Evolutionary conservation across 2,329 filamentous ascomycete species (phyloP).

Genomic region (Raffaelea deltoideospora): DNA sequence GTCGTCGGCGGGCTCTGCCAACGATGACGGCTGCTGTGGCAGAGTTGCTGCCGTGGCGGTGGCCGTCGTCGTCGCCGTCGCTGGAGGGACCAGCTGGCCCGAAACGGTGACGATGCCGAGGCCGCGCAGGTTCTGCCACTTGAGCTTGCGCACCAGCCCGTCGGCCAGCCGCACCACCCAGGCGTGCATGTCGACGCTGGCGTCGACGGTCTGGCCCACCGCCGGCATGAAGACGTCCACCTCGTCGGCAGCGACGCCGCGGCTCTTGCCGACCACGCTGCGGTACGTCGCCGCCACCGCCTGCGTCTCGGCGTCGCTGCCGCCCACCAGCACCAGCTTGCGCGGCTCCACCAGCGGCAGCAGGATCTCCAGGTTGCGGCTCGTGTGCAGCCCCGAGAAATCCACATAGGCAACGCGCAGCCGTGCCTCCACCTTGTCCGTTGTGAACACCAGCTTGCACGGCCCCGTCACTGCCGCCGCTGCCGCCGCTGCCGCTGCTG

Average conservation of each 20-base stretch:
- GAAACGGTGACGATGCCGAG: conserved; percentile 88
- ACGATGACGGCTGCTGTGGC: no score
- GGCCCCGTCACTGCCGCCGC: conserved; percentile 45
- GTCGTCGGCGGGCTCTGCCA: no score
- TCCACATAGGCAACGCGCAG: conserved; percentile 77
- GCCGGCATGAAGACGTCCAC: conserved; percentile 70
- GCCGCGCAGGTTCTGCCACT: conserved; percentile 88
- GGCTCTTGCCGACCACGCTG: conserved; percentile 39
- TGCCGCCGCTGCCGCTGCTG: no score
- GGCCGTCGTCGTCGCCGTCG: conserved; percentile 2
- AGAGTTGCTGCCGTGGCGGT: no score
- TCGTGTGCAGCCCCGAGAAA: conserved; percentile 84
- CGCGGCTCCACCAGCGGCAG: conserved; percentile 87
- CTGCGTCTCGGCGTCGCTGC: conserved; percentile 62
- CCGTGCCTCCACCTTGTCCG: conserved; percentile 49
- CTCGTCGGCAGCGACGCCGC: conserved; percentile 26
- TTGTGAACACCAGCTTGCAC: conserved; percentile 55
- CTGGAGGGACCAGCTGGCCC: conserved; percentile 39
- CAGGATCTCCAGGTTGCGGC: conserved; percentile 83
- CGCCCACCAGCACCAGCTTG: conserved; percentile 85
- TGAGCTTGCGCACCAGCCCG: conserved; percentile 67
- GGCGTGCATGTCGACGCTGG: conserved; percentile 92
- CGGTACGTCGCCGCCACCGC: conserved; percentile 68
- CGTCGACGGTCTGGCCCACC: conserved; percentile 62
- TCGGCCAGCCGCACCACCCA: conserved; percentile 91